phyloP scores from a whole-genome alignment of 179 eudicot genomes.

The Nepenthes alata region DNA sequence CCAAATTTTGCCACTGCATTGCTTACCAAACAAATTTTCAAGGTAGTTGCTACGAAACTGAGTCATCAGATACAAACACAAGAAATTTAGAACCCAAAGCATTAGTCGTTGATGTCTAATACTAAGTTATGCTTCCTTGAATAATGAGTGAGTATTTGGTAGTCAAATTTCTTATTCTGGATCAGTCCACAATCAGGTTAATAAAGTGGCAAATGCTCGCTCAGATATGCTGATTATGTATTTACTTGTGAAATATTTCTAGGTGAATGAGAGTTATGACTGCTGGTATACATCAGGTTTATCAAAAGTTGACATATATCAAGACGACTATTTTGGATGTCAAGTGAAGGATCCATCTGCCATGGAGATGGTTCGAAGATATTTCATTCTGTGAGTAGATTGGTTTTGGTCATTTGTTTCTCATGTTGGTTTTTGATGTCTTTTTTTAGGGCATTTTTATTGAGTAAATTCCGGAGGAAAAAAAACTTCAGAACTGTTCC shows the following conservation, averaged over 20 bases:
- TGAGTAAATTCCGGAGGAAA: too few relatives aligned
- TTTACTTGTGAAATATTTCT: not conserved
- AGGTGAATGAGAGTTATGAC: conserved; percentile 93
- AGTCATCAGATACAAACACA: not conserved
- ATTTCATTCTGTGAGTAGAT: conserved; percentile 61
- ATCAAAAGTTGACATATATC: conserved; percentile 62
- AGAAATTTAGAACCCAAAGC: not conserved
- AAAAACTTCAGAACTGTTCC: too few relatives aligned
- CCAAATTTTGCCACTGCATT: conserved; percentile 76
- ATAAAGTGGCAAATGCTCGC: not conserved
- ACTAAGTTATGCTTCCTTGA: not conserved
- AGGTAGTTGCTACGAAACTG: conserved; percentile 30
- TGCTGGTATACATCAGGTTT: conserved; percentile 84
- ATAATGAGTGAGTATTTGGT: too few relatives aligned
- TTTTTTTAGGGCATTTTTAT: too few relatives aligned
- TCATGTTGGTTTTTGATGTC: too few relatives aligned
- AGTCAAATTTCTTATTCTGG: too few relatives aligned
- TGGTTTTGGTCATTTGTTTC: not conserved
- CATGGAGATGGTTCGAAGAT: conserved; percentile 80
- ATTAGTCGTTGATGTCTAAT: not conserved
- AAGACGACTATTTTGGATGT: conserved; percentile 61
- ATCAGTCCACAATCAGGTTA: too few relatives aligned
- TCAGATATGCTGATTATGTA: not conserved
- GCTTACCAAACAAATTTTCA: conserved; percentile 55
- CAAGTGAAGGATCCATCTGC: conserved; percentile 63